Evolutionary conservation across 164 flowering plant genomes (phyloP).

Genomic region (Vitis riparia): DNA sequence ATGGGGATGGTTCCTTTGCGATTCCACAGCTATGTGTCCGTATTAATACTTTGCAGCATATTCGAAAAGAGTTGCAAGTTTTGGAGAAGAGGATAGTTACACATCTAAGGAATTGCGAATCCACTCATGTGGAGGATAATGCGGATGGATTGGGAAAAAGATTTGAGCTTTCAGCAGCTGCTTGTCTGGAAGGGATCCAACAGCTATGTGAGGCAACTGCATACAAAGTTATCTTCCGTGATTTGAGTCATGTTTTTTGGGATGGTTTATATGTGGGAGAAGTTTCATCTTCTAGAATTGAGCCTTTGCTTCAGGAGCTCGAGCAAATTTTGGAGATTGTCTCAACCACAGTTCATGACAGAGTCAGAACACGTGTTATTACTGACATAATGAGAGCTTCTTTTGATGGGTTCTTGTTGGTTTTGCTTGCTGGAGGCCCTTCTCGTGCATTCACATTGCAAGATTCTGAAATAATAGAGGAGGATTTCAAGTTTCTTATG

Average conservation of each 20-base stretch:
- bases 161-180: conserved; percentile 61
- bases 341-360: conserved; percentile 60
- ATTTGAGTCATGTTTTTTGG: conserved; percentile 68
- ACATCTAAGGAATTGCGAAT: conserved; percentile 44
- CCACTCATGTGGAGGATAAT: conserved; percentile 32
- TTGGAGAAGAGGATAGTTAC: conserved; percentile 49
- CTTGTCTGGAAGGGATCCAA: conserved; percentile 74
- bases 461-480: conserved; percentile 65
- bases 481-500: conserved; percentile 66
- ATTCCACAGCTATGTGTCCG: conserved; percentile 77
- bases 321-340: conserved; percentile 58
- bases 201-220: conserved; percentile 77
- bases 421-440: conserved; percentile 89
- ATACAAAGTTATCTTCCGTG: conserved; percentile 69
- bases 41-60: conserved; percentile 70
- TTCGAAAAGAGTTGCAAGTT: conserved; percentile 59
- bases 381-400: conserved; percentile 87
- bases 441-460: conserved; percentile 56
- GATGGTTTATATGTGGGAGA: conserved; percentile 79
- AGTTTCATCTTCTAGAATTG: conserved; percentile 61
- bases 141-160: conserved; percentile 40
- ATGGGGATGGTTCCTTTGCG: conserved; percentile 48
- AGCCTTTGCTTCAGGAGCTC: conserved; percentile 67
- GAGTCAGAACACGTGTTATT: conserved; percentile 62
- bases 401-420: conserved; percentile 77